Evolutionary conservation across 1,284 basidiomycete species (phyloP), one percentile per base, ranked within the genome.

Genomic region (Pseudozyma thailandica): DNA sequence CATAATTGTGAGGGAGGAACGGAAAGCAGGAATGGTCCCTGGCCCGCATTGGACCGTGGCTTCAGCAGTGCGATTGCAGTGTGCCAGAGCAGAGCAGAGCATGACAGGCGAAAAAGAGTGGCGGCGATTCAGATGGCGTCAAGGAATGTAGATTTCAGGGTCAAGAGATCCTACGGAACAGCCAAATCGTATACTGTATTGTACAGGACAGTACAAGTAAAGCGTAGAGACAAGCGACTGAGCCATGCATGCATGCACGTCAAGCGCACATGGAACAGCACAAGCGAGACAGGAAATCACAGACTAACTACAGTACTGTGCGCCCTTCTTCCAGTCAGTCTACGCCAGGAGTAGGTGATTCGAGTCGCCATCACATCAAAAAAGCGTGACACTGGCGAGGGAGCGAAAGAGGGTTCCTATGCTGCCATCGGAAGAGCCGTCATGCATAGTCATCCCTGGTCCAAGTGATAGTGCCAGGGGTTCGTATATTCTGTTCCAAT

Each of bases 131-230:
- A 23, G 26, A 44, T 44, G 27, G 43, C 43, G 43, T 28, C 43
- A 15, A 44, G 43, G 43, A 44, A 44, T 44, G 43, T 44, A 27
- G 38, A 10, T 39, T 16, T 33, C 31, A 16, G n/a, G n/a, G n/a
- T n/a, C n/a, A n/a, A n/a, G n/a, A n/a, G n/a, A n/a, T n/a, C n/a
- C n/a, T n/a, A n/a, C n/a, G n/a, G n/a, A n/a, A n/a, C n/a, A n/a
- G n/a, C n/a, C n/a, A n/a, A n/a, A n/a, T n/a, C n/a, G n/a, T n/a
- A n/a, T n/a, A n/a, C n/a, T n/a, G n/a, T n/a, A n/a, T n/a, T n/a
- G n/a, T n/a, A n/a, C n/a, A n/a, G n/a, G n/a, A n/a, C n/a, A n/a
- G n/a, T 16, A 5, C 13, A 35, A 35, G 33, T 5, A 5, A 7
- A 35, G 33, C 33, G 15, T n/a, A 35, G 33, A 12, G 33, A 35